Conservation (phyloP, 169 alveolate genomes). For the Cryptosporidium parvum region DNA sequence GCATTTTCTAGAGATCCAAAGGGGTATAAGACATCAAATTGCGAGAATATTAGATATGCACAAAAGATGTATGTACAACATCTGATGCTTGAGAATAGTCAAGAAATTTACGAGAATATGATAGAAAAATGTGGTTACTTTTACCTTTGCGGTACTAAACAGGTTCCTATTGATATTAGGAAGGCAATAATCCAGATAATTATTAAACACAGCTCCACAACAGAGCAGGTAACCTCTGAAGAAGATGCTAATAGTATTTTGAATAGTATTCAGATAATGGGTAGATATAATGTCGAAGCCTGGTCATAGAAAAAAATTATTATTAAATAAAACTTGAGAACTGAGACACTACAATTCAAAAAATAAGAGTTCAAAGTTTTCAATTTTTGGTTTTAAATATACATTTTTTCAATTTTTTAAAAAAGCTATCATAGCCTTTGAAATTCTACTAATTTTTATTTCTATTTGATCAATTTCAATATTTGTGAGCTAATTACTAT, state of each 20-base stretch:
- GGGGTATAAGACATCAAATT: conserved; percentile 26
- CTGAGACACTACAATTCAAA: no score
- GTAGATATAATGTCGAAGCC: conserved; percentile 79
- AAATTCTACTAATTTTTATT: background rate
- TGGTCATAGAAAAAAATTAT: conserved; percentile 26
- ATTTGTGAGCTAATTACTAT: background rate
- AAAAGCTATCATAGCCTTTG: background rate
- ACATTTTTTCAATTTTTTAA: no score
- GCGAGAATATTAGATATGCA: conserved; percentile 22
- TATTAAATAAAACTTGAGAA: background rate
- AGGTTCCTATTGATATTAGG: conserved; percentile 75
- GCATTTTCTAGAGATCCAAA: conserved; percentile 84
- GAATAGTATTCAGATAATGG: conserved; percentile 51
- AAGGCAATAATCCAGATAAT: conserved; percentile 71
- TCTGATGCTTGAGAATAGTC: conserved; percentile 65
- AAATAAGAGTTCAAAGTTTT: background rate
- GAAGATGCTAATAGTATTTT: conserved; percentile 66
- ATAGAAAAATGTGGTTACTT: conserved; percentile 74
- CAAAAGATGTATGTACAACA: conserved; percentile 83
- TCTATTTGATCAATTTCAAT: background rate
- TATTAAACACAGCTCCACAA: conserved; percentile 18
- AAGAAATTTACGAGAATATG: conserved; percentile 60
- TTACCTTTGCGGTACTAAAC: conserved; percentile 78
- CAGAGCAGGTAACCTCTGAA: conserved; percentile 18
- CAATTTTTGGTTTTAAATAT: background rate